Base-by-base conservation (phyloP, 768 basidiomycete genomes). In the Amanita thiersii region DNA sequence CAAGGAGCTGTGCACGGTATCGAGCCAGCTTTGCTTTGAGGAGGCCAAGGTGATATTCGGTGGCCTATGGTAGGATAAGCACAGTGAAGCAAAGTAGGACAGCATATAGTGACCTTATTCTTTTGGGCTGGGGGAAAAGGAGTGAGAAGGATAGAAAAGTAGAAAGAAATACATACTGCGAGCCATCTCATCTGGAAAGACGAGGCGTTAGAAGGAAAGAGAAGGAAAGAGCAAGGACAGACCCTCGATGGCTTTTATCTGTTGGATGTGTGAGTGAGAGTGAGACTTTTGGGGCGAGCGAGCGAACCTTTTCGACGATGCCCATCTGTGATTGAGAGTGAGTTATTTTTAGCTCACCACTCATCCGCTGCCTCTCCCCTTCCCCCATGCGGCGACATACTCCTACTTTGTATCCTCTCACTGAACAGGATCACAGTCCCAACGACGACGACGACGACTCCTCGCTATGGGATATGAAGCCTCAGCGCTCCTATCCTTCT, bases 171-270 rank as follows among this genome's bases (percentile, higher is more conserved):
- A 70, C 85, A 69, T 59, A 90, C 91, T 97, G 64, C 91, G 76
- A 49, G 88, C 83, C 93, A 98, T 96, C 77, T 97, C 93, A 79
- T 91, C 89, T 92, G 39, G 2, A 42, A 19, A 39, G 25, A 24
- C 20, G 29, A 21, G 18, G 39, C 11, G 10, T 14, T 11, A 28
- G 3, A 40, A 21, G 8, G 15, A n/a, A 21, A 17, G 19, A 18
- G 31, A 17, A 17, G 17, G 7, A 7, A 24, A 14, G 37, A 28
- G 12, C 18, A 43, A 33, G 17, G 17, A 38, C 85, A 64, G 58
- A 89, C 89, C 87, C 75, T 97, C 89, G 48, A 94, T 94, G 61
- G 87, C 90, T 61, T 91, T 93, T 52, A 96, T 94, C 90, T 93
- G 42, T 10, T 15, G 24, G 26, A 31, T 20, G 20, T 20, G 25